phyloP scores from a whole-genome alignment of 768 basidiomycete genomes.

The Agaricus blazei region DNA sequence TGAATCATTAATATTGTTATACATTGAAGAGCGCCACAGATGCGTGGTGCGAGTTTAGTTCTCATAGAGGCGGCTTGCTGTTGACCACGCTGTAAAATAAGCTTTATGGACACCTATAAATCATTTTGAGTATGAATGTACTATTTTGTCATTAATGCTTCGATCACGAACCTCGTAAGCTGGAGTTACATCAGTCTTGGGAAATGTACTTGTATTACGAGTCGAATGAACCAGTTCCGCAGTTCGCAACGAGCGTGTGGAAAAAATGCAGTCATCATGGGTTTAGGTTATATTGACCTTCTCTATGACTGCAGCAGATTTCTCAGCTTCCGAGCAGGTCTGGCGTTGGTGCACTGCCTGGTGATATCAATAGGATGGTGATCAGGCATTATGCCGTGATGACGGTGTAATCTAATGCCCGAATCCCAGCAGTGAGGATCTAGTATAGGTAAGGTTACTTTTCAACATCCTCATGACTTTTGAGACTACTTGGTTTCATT shows the following conservation, averaged over 20 bases:
- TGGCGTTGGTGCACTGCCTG: no score
- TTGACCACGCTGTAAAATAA: slow-evolving; percentile 45
- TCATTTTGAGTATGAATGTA: not conserved
- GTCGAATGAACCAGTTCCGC: not conserved
- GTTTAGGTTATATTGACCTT: not conserved
- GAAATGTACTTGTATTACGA: slow-evolving; percentile 6
- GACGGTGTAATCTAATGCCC: no score
- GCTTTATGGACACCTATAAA: slow-evolving; percentile 43
- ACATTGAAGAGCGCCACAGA: not conserved
- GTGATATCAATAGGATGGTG: no score
- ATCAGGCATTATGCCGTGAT: no score
- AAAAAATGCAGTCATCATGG: not conserved
- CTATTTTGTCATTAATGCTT: not conserved
- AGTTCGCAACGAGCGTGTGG: no score
- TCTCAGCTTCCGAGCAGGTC: no score
- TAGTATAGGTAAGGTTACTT: no score
- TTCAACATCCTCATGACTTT: no score
- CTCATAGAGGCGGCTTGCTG: slow-evolving; percentile 19
- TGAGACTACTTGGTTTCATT: no score
- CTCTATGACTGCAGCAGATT: no score
- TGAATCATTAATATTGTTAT: no score
- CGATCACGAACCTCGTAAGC: slow-evolving; percentile 45
- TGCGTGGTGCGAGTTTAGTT: not conserved
- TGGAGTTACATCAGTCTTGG: slow-evolving; percentile 36
- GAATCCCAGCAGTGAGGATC: no score